Percentiles rank a stretch among this genome's conserved stretches.
These are phyloP conservation scores for Schizochytrium sp. DNA, from an alignment of 108 stramenopile genomes.

Conservation along the genomic window DNA sequence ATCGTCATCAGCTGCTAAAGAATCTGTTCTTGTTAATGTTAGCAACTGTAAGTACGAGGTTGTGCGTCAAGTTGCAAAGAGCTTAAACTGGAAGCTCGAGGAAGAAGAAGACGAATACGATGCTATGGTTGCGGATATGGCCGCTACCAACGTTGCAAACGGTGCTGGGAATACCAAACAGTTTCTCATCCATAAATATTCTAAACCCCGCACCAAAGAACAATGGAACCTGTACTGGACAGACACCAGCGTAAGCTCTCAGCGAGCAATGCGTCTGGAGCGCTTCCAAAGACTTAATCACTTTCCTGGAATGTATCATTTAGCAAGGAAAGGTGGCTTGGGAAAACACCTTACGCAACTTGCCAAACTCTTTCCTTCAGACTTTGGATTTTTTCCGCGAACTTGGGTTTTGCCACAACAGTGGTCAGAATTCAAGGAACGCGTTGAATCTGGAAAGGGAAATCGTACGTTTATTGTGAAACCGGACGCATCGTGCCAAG, in stretches of 20 bases:
- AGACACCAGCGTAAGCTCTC: constrained; percentile 56
- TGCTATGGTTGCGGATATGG: neutral
- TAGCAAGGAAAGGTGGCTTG: constrained; percentile 82
- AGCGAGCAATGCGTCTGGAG: constrained; percentile 51
- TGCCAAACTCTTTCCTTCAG: constrained; percentile 79
- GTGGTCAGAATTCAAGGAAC: constrained; percentile 77
- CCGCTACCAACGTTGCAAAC: neutral
- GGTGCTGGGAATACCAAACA: too few relatives aligned
- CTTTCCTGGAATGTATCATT: constrained; percentile 87
- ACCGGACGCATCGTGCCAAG: constrained; percentile 79
- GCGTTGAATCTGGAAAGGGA: constrained; percentile 74
- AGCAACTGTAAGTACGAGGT: constrained; percentile 61
- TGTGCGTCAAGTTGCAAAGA: neutral
- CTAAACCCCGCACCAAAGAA: neutral
- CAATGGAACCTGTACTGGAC: constrained; percentile 57
- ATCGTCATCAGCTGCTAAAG: neutral
- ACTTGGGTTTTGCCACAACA: constrained; percentile 83
- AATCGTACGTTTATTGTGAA: constrained; percentile 84
- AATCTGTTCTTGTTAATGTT: constrained; percentile 38
- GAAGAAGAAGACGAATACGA: constrained; percentile 56
- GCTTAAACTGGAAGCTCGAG: constrained; percentile 21
- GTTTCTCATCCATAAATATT: neutral
- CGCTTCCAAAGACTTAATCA: constrained; percentile 76
- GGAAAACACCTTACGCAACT: constrained; percentile 84
- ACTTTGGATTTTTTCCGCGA: constrained; percentile 82